Conservation (phyloP, 768 basidiomycete species). For the Pholiota microspora region DNA sequence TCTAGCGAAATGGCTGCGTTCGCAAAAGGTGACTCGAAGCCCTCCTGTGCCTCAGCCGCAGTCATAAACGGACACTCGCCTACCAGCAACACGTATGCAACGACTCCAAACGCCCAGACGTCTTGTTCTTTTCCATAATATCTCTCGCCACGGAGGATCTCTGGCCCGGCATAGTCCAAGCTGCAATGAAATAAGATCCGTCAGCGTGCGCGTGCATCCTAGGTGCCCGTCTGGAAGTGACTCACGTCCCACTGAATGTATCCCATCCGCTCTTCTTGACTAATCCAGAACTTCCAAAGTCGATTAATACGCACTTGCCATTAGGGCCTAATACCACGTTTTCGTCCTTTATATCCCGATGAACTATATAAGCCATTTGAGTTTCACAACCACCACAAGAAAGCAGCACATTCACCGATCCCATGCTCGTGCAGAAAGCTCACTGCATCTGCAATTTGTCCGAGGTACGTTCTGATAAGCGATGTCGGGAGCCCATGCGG, state of each 20-base stretch:
- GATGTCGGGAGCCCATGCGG: constrained; percentile 80
- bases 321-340: constrained; percentile 83
- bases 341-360: constrained; percentile 98
- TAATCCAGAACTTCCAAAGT: constrained; percentile 92
- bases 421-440: constrained; percentile 87
- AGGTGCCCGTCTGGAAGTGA: constrained; percentile 18
- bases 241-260: constrained; percentile 91
- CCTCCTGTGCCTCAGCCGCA: constrained; percentile 87
- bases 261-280: constrained; percentile 86
- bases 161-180: constrained; percentile 93
- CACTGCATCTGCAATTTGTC: constrained; percentile 91
- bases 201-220: constrained; percentile 2
- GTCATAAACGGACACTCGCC: constrained; percentile 93
- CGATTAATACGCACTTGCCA: constrained; percentile 89
- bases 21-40: constrained; percentile 72
- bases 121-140: constrained; percentile 98
- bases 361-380: constrained; percentile 49
- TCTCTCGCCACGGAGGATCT: constrained; percentile 91
- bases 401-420: constrained; percentile 60
- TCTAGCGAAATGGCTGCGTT: constrained; percentile 75
- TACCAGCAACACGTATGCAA: constrained; percentile 90
- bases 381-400: not conserved
- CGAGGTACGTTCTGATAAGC: constrained; percentile 79
- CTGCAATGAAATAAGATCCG: constrained; percentile 34
- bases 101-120: constrained; percentile 97